Conservation (phyloP, 257 asterid genomes). For the Gardenia jasminoides region DNA sequence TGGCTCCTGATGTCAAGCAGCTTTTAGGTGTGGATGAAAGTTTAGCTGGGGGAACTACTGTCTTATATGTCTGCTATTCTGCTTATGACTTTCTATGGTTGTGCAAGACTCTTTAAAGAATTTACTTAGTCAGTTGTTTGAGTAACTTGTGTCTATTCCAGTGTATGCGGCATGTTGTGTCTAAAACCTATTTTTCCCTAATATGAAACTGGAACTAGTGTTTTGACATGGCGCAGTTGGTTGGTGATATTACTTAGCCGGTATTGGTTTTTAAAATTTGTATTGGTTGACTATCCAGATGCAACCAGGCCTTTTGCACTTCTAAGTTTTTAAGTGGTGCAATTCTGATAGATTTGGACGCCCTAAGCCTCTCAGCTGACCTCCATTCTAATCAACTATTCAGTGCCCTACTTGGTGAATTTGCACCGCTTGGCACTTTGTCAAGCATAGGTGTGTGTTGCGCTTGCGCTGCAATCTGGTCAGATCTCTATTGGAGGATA, state of each 20-base stretch:
- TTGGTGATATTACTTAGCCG: background rate
- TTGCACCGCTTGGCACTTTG: too few relatives aligned
- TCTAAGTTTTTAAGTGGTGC: background rate
- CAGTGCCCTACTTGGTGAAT: too few relatives aligned
- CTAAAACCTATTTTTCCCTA: background rate
- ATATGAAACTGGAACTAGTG: background rate
- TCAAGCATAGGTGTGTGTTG: too few relatives aligned
- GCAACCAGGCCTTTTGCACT: background rate
- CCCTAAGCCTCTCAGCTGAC: too few relatives aligned
- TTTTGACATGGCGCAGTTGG: background rate
- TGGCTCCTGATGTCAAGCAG: background rate
- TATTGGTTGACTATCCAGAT: too few relatives aligned
- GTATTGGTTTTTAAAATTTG: background rate
- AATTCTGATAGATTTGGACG: background rate
- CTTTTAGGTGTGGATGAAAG: background rate
- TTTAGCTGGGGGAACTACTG: background rate
- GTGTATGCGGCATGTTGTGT: background rate
- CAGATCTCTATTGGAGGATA: too few relatives aligned
- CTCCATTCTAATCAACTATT: too few relatives aligned
- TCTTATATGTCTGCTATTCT: background rate
- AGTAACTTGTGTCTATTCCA: background rate
- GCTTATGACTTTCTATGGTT: background rate
- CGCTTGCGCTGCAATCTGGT: too few relatives aligned
- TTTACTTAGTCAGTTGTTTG: conserved; percentile 12
- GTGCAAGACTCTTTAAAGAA: background rate